Percentiles rank a stretch among this genome's conserved stretches.
These are phyloP conservation scores for Tricholoma flavovirens DNA, from an alignment of 768 basidiomycete genomes.

Conservation along the genomic window DNA sequence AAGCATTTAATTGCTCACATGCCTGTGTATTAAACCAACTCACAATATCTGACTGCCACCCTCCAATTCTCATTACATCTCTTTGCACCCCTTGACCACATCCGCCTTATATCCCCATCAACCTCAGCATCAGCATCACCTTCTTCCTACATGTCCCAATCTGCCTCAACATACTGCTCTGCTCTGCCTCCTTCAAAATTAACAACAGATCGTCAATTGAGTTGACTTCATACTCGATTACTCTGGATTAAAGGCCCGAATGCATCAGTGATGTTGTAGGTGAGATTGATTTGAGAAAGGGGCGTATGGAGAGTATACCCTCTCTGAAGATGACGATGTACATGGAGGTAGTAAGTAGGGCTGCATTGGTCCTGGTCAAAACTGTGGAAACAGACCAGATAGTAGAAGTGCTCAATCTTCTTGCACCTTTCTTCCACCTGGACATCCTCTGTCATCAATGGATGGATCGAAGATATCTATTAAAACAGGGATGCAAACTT, in stretches of 20 bases:
- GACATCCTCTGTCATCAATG: constrained; percentile 98
- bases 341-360: constrained; percentile 95
- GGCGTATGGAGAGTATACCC: constrained; percentile 84
- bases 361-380: constrained; percentile 99
- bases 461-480: constrained; percentile 95
- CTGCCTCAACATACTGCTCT: constrained; percentile 95
- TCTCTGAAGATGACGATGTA: constrained; percentile 99
- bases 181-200: constrained; percentile 92
- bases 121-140: constrained; percentile 94
- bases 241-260: constrained; percentile 98
- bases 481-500: too few species aligned
- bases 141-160: constrained; percentile 99
- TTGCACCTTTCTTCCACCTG: constrained; percentile 99
- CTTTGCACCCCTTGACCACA: constrained; percentile 97
- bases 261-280: constrained; percentile 98
- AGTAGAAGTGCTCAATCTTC: constrained; percentile 99
- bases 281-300: constrained; percentile 78
- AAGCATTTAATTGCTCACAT: too few species aligned
- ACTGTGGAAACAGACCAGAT: constrained; percentile 97
- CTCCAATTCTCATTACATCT: constrained; percentile 99
- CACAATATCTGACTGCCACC: constrained; percentile 92
- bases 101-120: constrained; percentile 99
- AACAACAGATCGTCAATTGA: constrained; percentile 97
- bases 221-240: constrained; percentile 99
- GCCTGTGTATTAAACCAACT: too few species aligned